Evolutionary conservation across 768 basidiomycete species (phyloP).

Genomic region (Clavaria fumosa): DNA sequence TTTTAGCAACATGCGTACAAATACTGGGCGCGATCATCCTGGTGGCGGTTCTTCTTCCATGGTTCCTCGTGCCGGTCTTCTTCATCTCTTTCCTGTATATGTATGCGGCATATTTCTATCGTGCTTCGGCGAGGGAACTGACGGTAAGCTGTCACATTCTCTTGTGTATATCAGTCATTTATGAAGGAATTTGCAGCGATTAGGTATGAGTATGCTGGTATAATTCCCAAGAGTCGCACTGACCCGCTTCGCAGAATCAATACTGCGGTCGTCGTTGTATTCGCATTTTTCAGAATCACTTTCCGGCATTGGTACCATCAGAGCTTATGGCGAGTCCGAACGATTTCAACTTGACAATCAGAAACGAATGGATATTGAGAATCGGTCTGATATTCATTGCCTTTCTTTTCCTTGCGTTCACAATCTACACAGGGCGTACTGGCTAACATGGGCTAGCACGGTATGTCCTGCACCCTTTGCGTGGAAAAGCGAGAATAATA

Average conservation of each 20-base stretch:
- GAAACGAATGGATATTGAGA: conserved; percentile 68
- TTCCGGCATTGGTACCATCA: conserved; percentile 73
- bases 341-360: conserved; percentile 69
- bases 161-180: background rate
- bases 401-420: conserved; percentile 1
- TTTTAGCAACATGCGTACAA: conserved; percentile 41
- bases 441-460: conserved; percentile 75
- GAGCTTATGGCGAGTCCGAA: conserved; percentile 68
- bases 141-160: conserved; percentile 33
- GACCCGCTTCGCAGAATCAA: conserved; percentile 41
- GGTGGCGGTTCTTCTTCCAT: conserved; percentile 63
- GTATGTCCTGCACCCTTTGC: conserved; percentile 18
- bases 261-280: conserved; percentile 77
- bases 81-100: conserved; percentile 45
- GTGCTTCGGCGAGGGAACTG: conserved; percentile 72
- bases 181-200: too few relatives aligned
- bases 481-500: background rate
- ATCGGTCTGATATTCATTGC: conserved; percentile 29
- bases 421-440: conserved; percentile 56
- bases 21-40: conserved; percentile 68
- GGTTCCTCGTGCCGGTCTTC: conserved; percentile 68
- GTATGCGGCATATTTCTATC: conserved; percentile 69
- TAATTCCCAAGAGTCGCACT: too few relatives aligned
- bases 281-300: conserved; percentile 88
- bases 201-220: too few relatives aligned